phyloP scores from a whole-genome alignment of 331 rosid genomes.

The Quercus tomentella region DNA sequence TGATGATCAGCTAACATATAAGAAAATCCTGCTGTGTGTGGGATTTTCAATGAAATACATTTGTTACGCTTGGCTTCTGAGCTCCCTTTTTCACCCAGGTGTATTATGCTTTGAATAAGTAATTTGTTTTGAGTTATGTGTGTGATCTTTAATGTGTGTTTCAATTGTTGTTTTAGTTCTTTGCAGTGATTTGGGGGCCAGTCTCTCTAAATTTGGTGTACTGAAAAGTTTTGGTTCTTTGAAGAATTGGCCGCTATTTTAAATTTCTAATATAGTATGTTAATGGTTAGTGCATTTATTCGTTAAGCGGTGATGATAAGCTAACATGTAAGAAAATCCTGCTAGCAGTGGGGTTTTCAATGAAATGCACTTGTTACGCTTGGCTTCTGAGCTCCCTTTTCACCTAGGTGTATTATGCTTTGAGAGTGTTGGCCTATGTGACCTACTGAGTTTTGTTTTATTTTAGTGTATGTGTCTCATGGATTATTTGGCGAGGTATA shows the following conservation, averaged over 20 bases:
- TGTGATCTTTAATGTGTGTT: neutral
- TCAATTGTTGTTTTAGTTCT: neutral
- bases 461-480: too few species aligned
- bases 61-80: slow-evolving; percentile 60
- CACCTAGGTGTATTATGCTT: too few species aligned
- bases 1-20: slow-evolving; percentile 41
- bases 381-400: slow-evolving; percentile 46
- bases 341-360: slow-evolving; percentile 18
- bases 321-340: slow-evolving; percentile 44
- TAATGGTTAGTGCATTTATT: neutral
- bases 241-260: neutral
- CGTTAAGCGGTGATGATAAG: slow-evolving; percentile 9
- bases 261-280: neutral
- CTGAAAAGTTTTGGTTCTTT: neutral
- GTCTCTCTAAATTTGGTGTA: neutral
- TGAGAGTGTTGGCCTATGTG: neutral
- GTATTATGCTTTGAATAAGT: too few species aligned
- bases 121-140: neutral
- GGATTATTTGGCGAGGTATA: too few species aligned
- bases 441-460: too few species aligned
- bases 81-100: slow-evolving; percentile 1
- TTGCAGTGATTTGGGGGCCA: too few species aligned
- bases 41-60: slow-evolving; percentile 32
- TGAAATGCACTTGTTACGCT: slow-evolving; percentile 41
- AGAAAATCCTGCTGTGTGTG: slow-evolving; percentile 25